Conservation (phyloP, 1,284 basidiomycete species). For the Schizophyllum amplum region DNA sequence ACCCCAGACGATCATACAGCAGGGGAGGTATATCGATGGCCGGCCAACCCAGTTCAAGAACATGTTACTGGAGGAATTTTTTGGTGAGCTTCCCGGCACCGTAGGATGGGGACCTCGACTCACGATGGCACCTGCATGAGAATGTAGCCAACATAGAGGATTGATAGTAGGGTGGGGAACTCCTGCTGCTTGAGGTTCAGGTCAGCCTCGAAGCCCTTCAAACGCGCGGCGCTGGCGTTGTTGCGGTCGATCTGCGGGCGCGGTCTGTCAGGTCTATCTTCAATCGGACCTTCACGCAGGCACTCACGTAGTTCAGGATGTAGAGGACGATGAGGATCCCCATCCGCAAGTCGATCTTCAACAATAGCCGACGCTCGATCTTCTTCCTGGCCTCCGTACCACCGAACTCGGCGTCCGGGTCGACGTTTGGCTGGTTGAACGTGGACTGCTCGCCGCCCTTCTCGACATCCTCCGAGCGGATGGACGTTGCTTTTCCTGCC, state of each 20-base stretch:
- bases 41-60: conserved; percentile 60
- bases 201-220: conserved; percentile 57
- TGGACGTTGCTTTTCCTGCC: neutral
- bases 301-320: conserved; percentile 42
- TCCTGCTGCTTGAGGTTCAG: conserved; percentile 42
- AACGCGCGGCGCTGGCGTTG: conserved; percentile 50
- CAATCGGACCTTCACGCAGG: neutral
- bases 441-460: neutral
- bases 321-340: conserved; percentile 44
- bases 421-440: conserved; percentile 6
- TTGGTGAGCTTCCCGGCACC: neutral
- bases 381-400: conserved; percentile 31
- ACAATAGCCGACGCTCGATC: conserved; percentile 37
- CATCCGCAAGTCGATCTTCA: conserved; percentile 43
- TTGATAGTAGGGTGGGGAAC: conserved; percentile 64
- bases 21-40: conserved; percentile 63
- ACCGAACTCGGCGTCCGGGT: conserved; percentile 34
- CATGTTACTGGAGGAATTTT: conserved; percentile 42
- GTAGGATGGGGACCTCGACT: conserved; percentile 15
- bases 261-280: neutral
- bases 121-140: conserved; percentile 69
- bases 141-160: conserved; percentile 73
- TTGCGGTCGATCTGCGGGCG: conserved; percentile 53
- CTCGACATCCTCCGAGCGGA: conserved; percentile 1
- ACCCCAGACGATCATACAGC: conserved; percentile 65